Base-by-base conservation (phyloP, 1,284 basidiomycete genomes). In the Abortiporus biennis region DNA sequence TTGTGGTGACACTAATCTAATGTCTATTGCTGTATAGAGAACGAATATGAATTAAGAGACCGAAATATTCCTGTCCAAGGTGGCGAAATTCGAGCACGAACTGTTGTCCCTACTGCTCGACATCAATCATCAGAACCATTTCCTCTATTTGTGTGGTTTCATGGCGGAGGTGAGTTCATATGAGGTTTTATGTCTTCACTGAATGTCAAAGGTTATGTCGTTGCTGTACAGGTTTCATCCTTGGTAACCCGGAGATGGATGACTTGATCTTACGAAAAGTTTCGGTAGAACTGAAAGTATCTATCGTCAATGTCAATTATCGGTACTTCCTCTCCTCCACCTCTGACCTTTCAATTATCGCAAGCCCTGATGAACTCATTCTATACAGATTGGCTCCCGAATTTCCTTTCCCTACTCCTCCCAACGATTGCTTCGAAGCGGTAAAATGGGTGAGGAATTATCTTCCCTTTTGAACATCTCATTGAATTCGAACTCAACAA, bases 281-380 rank as follows among this genome's bases (percentile, higher is more conserved):
- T 11, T 27, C 16, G 24, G 49, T 52, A 2, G 48, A 56, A 4
- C 36, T 51, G 17, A 43, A 49, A 21, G 33, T 54, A 3, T 35
- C 43, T 4, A 48, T 48, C 6, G 42, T 55, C 16, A 54, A 50
- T 19, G 53, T 54, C 11, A 52, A 50, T 2, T 56, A 57, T 36
- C 36, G 22, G 35, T 46, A 13, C 19, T 22, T 17, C 21, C 30
- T 16, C 25, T 49, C n/a, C n/a, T n/a, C n/a, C n/a, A n/a, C n/a
- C n/a, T n/a, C n/a, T n/a, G n/a, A n/a, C n/a, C n/a, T n/a, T n/a
- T n/a, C n/a, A n/a, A n/a, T n/a, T n/a, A n/a, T n/a, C n/a, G n/a
- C n/a, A n/a, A n/a, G n/a, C n/a, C n/a, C n/a, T n/a, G n/a, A n/a
- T n/a, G n/a, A n/a, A n/a, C n/a, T n/a, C n/a, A n/a, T n/a, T n/a